A percentile compares a stretch with the other conserved stretches of the same genome.
These are phyloP conservation scores for Coniochaeta pulveracea DNA, from an alignment of 2,329 filamentous ascomycete genomes.

Conservation along the genomic window DNA sequence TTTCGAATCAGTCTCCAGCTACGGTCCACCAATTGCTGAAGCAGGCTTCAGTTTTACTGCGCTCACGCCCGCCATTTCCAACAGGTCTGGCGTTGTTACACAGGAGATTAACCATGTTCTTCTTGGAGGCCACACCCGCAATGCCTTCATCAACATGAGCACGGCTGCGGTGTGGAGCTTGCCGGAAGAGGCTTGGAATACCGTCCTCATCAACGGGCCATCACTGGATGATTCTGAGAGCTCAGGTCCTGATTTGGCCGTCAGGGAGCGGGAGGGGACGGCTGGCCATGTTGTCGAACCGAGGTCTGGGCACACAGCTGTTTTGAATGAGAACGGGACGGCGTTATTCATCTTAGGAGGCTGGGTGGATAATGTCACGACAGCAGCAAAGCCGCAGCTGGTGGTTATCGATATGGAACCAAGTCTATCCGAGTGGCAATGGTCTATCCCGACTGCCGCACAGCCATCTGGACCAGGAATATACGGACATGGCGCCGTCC, in stretches of 20 bases:
- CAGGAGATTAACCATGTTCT: conserved; percentile 72
- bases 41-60: conserved; percentile 79
- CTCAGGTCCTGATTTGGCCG: conserved; percentile 39
- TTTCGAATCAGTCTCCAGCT: conserved; percentile 25
- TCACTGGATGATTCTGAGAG: not conserved
- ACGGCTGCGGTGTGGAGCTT: conserved; percentile 78
- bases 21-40: conserved; percentile 63
- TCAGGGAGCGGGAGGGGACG: conserved; percentile 19
- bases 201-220: conserved; percentile 44
- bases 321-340: conserved; percentile 67
- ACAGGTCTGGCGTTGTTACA: conserved; percentile 51
- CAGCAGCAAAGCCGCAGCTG: conserved; percentile 71
- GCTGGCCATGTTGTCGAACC: no score
- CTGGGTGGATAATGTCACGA: conserved; percentile 76
- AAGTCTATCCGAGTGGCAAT: conserved; percentile 65
- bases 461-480: conserved; percentile 35
- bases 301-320: conserved; percentile 78
- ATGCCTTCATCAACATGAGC: conserved; percentile 90
- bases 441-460: conserved; percentile 49
- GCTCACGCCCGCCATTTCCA: conserved; percentile 58
- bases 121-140: conserved; percentile 72
- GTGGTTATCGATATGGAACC: conserved; percentile 65
- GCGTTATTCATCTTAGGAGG: conserved; percentile 76
- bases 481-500: conserved; percentile 52
- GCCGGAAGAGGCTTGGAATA: conserved; percentile 79